These are phyloP conservation scores for Arthrinium puccinioides DNA, from an alignment of 2,329 filamentous ascomycete species.

Conservation along the genomic window DNA sequence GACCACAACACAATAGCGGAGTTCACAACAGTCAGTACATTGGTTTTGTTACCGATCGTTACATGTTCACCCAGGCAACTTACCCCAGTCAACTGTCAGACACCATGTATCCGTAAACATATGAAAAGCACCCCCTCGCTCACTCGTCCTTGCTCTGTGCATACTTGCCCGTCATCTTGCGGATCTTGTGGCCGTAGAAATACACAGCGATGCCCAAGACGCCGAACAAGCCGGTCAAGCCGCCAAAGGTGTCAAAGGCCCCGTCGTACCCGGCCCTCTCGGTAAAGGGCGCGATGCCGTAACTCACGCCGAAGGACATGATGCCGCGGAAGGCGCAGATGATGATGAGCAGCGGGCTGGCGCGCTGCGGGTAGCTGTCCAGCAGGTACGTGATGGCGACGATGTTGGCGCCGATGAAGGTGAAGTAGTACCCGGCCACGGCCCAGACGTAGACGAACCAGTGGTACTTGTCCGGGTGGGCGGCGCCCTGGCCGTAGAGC, in stretches of 20 bases:
- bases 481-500: constrained; percentile 28
- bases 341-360: constrained; percentile 34
- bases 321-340: constrained; percentile 38
- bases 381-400: constrained; percentile 35
- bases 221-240: constrained; percentile 20
- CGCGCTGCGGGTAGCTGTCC: constrained; percentile 33
- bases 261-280: constrained; percentile 22
- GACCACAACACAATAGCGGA: too few relatives aligned
- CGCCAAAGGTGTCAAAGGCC: constrained; percentile 23
- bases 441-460: constrained; percentile 25
- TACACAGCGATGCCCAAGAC: constrained; percentile 21
- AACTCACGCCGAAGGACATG: constrained; percentile 32
- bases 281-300: constrained; percentile 20
- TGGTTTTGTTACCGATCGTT: too few relatives aligned
- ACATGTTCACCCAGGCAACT: too few relatives aligned
- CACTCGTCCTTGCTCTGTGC: constrained; percentile 8
- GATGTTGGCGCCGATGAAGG: constrained; percentile 34
- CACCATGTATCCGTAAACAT: too few relatives aligned
- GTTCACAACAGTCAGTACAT: too few relatives aligned
- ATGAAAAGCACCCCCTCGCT: too few relatives aligned
- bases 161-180: constrained; percentile 15
- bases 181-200: constrained; percentile 23
- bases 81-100: too few relatives aligned
- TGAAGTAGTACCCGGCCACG: constrained; percentile 23
- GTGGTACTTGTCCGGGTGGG: constrained; percentile 24